Conservation (phyloP, 768 basidiomycete genomes). For the Mrakia frigida region DNA sequence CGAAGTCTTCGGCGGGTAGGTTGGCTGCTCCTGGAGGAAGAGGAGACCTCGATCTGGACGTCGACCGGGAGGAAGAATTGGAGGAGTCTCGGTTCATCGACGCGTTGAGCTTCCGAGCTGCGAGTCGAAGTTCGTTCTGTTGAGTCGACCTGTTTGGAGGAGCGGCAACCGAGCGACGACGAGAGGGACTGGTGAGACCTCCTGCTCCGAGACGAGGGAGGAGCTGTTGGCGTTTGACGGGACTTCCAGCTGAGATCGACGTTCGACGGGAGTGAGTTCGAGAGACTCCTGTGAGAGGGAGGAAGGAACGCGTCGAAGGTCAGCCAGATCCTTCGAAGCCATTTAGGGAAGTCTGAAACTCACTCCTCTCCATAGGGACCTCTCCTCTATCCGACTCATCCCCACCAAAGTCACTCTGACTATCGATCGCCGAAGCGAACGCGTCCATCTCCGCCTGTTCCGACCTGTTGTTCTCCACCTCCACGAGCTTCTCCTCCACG, state of each 20-base stretch:
- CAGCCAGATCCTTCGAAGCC: not conserved
- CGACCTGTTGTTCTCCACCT: slow-evolving; percentile 48
- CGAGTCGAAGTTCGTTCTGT: slow-evolving; percentile 10
- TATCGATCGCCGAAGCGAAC: slow-evolving; percentile 49
- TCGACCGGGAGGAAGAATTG: slow-evolving; percentile 67
- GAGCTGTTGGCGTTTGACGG: slow-evolving; percentile 32
- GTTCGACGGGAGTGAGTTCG: slow-evolving; percentile 36
- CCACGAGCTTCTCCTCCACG: slow-evolving; percentile 83
- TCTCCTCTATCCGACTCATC: slow-evolving; percentile 60
- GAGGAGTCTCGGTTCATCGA: slow-evolving; percentile 29
- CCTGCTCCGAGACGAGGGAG: slow-evolving; percentile 33
- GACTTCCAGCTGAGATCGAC: slow-evolving; percentile 38
- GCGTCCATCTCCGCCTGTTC: not conserved
- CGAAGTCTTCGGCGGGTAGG: not conserved
- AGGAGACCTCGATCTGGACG: slow-evolving; percentile 89
- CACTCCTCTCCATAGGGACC: slow-evolving; percentile 39
- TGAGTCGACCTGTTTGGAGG: not conserved
- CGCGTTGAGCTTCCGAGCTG: slow-evolving; percentile 2
- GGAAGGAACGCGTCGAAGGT: not conserved
- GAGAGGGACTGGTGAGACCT: slow-evolving; percentile 34
- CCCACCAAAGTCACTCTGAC: slow-evolving; percentile 34
- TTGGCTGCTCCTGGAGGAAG: slow-evolving; percentile 59
- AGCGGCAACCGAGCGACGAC: slow-evolving; percentile 35
- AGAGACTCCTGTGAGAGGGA: slow-evolving; percentile 7
- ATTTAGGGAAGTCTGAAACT: not conserved